Percentiles rank a stretch among this genome's conserved stretches.
These are phyloP conservation scores for Paramecium primaurelia DNA, from an alignment of 73 alveolate genomes.

Conservation along the genomic window DNA sequence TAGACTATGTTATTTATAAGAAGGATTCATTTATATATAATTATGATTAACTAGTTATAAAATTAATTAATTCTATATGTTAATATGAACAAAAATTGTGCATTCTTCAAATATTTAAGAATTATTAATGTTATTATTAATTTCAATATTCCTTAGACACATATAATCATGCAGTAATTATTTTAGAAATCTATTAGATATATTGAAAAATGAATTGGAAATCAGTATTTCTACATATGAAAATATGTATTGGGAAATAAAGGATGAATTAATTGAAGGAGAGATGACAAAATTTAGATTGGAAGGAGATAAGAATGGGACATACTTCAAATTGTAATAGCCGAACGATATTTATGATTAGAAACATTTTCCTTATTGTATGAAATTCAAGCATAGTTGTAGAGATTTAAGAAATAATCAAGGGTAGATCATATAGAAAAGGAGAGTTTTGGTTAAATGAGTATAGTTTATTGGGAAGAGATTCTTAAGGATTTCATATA, in stretches of 20 bases:
- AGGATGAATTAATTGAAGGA: neutral
- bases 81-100: neutral
- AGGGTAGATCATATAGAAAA: neutral
- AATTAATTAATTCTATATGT: neutral
- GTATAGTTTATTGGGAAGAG: neutral
- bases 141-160: neutral
- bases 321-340: neutral
- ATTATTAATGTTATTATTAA: neutral
- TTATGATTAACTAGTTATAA: neutral
- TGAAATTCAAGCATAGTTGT: neutral
- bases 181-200: neutral
- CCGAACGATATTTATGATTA: neutral
- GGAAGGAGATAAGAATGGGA: neutral
- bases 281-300: neutral
- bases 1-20: no score
- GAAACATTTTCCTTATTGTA: neutral
- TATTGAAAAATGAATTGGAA: neutral
- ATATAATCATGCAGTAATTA: neutral
- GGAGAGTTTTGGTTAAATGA: neutral
- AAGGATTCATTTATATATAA: no score
- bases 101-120: neutral
- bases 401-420: neutral
- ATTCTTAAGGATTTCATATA: neutral
- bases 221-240: neutral
- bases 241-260: neutral